Evolutionary conservation across 2,329 filamentous ascomycete species (phyloP), one percentile per base, ranked within the genome.

Genomic region (Geoglossum cookeanum): DNA sequence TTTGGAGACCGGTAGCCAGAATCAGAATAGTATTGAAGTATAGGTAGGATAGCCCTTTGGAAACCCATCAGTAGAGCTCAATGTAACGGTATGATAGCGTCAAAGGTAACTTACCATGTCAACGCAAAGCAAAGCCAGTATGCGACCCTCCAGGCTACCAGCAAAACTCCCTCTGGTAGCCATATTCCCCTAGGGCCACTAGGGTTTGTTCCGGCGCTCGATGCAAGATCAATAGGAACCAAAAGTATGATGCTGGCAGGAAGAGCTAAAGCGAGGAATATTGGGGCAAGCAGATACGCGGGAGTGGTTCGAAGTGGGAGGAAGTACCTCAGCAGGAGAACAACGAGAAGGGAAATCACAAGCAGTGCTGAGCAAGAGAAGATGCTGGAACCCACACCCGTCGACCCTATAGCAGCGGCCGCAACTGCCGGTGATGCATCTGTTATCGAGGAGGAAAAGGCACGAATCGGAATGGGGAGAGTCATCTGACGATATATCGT

Each of bases 81-180:
- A 32, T 22, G 57, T 58, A 8, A 53, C 33, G 22, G 54, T 49
- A 22, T 17, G 15, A 5, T 15, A 13, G 52, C 30, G 42, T 60
- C 58, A 56, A 58, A 52, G 33, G 35, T 51, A 48, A 63, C 76
- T 55, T 74, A 91, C 92, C 92, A 98, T 58, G 91, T 97, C 65
- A 98, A 72, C 55, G 83, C 81, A 71, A 98, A 98, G 0, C 91
- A 97, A 57, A 98, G 75, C 92, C 92, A 98, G 72, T 98, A 98
- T 22, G 85, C 84, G 62, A 98, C 91, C 66, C 91, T 80, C 92
- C 92, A 98, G 58, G 85, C 84, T 29, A 96, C 87, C 65, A 94
- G 75, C 54, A 96, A 75, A 32, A 90, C 78, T 55, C 82, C 74
- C 62, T 85, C 76, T 4, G 87, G 85, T 37, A 98, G 78, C 87